Evolutionary conservation across 352 stramenopile genomes (phyloP).

Genomic region (Phytopythium oedochilum): DNA sequence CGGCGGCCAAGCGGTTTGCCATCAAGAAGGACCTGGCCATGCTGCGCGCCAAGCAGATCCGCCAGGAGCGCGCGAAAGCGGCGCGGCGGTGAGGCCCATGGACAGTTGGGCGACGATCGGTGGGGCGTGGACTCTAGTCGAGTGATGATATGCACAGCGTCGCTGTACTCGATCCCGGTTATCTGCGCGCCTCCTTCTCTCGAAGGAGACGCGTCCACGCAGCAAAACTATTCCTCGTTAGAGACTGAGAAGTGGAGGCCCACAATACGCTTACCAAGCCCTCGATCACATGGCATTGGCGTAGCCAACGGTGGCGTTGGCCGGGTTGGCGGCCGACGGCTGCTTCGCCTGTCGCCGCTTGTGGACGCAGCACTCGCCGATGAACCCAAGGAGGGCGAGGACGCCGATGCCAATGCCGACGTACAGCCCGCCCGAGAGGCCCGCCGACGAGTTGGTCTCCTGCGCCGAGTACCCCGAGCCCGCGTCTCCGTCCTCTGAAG

Average conservation of each 20-base stretch:
- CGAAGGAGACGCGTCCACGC: neutral
- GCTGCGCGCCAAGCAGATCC: slow-evolving; percentile 61
- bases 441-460: slow-evolving; percentile 34
- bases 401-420: slow-evolving; percentile 66
- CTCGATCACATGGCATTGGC: slow-evolving; percentile 5
- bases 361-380: slow-evolving; percentile 70
- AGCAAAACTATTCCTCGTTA: slow-evolving; percentile 1
- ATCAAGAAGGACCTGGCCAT: slow-evolving; percentile 82
- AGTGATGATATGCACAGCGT: neutral
- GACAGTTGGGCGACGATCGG: too few species aligned
- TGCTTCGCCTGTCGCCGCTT: slow-evolving; percentile 42
- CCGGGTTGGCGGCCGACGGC: neutral
- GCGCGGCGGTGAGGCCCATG: neutral
- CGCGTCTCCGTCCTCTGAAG: slow-evolving; percentile 7
- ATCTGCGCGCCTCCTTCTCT: neutral
- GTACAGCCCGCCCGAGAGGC: slow-evolving; percentile 65
- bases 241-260: neutral
- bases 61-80: slow-evolving; percentile 21
- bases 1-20: slow-evolving; percentile 67
- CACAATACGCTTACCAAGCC: neutral
- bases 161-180: slow-evolving; percentile 1
- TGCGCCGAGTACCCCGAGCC: slow-evolving; percentile 16
- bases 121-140: too few species aligned
- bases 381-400: slow-evolving; percentile 57
- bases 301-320: neutral